Conservation (phyloP, 139 green algal genomes). For the Chlamydomonas sp. region DNA sequence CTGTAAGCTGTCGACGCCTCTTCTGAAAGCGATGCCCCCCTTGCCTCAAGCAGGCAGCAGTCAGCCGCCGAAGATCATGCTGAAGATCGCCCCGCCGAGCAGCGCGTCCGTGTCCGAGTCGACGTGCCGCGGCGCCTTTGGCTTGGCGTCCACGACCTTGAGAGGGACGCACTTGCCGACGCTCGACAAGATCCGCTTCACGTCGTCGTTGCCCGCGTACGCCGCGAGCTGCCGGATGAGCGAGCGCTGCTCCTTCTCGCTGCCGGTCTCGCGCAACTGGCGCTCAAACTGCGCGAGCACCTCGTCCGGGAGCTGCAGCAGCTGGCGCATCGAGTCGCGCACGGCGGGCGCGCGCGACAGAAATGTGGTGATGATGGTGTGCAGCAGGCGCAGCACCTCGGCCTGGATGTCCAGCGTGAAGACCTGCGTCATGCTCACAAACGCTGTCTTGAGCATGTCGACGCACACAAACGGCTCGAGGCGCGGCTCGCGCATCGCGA, state of each 20-base stretch:
- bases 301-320: slow-evolving; percentile 4
- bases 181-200: slow-evolving; percentile 2
- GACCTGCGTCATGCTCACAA: slow-evolving; percentile 26
- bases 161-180: slow-evolving; percentile 17
- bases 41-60: not conserved
- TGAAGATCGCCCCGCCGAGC: slow-evolving; percentile 10
- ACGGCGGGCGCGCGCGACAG: not conserved
- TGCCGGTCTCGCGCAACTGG: slow-evolving; percentile 19
- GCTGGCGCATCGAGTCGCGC: slow-evolving; percentile 6
- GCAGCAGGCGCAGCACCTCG: slow-evolving; percentile 53
- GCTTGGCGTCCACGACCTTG: not conserved
- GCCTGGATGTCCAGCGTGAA: slow-evolving; percentile 34
- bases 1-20: too few species aligned
- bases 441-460: slow-evolving; percentile 20
- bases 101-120: not conserved
- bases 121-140: not conserved
- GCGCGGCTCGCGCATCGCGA: slow-evolving; percentile 20
- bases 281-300: slow-evolving; percentile 27
- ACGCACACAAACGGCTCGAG: slow-evolving; percentile 35
- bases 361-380: slow-evolving; percentile 38
- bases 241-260: slow-evolving; percentile 66
- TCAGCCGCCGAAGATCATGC: slow-evolving; percentile 5
- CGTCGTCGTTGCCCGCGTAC: slow-evolving; percentile 32
- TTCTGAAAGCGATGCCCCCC: too few species aligned
- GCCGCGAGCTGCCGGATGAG: slow-evolving; percentile 62